Conservation (phyloP, 495 filamentous ascomycete genomes). For the Cercophora scortea region DNA sequence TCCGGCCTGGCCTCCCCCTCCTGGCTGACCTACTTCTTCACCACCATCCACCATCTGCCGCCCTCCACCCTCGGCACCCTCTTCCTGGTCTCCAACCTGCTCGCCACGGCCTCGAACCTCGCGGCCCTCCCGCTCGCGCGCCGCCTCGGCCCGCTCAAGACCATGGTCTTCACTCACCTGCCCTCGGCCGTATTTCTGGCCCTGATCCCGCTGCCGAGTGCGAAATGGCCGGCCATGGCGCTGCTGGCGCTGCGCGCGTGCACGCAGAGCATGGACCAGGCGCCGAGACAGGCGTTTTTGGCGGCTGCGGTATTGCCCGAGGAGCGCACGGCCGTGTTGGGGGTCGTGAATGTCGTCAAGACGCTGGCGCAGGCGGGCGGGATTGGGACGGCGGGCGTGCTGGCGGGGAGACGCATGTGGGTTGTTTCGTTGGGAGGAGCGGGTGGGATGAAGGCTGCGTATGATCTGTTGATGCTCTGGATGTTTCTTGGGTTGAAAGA, state of each 20-base stretch:
- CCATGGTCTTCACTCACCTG: constrained; percentile 83
- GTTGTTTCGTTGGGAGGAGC: constrained; percentile 63
- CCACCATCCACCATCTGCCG: constrained; percentile 56
- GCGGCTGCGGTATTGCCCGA: constrained; percentile 55
- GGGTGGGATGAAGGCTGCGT: constrained; percentile 57
- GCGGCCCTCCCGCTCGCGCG: constrained; percentile 65
- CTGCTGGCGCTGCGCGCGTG: constrained; percentile 65
- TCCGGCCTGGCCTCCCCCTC: constrained; percentile 32
- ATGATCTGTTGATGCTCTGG: constrained; percentile 64
- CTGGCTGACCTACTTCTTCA: constrained; percentile 68
- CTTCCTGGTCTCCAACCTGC: constrained; percentile 58
- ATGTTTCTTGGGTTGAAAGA: constrained; percentile 36
- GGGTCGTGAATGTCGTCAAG: constrained; percentile 60
- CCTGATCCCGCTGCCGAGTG: constrained; percentile 53
- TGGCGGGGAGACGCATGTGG: constrained; percentile 54
- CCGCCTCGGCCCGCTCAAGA: constrained; percentile 70
- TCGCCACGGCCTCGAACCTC: constrained; percentile 59
- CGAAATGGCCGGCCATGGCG: constrained; percentile 46
- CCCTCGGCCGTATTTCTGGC: constrained; percentile 67
- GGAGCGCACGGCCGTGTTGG: constrained; percentile 76
- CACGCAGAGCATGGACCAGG: constrained; percentile 73
- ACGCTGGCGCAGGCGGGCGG: constrained; percentile 55
- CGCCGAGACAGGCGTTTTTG: constrained; percentile 72
- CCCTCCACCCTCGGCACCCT: constrained; percentile 61
- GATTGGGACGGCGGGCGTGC: constrained; percentile 60